Base-by-base conservation (phyloP, 176 grass and related monocot species). In the maize (Zea mays) region DNA sequence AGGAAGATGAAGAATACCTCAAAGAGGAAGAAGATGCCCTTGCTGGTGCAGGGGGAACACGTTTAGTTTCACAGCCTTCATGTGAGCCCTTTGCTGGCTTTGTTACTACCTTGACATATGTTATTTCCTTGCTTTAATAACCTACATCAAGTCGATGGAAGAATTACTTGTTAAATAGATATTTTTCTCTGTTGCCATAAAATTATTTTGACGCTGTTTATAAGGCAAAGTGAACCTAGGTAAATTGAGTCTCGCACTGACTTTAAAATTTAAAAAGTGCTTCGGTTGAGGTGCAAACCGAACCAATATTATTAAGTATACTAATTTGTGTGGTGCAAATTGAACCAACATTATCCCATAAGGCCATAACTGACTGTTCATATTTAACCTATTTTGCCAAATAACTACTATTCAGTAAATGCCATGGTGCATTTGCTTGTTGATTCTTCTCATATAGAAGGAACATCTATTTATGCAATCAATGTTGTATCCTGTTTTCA, bases 1-100 rank as follows among this genome's bases (percentile, higher is more conserved):
- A 97, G 88, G 95, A 97, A 72, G 91, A 97, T 37, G 95, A 97
- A 75, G 89, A 92, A 67, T 97, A 81, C 85, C 91, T 97, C 17
- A 90, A 92, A 79, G 95, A 97, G 77, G 95, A 90, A 77, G 95
- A 97, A 86, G 95, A 94, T 75, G 84, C 73, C 20, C 86, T 97
- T 77, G 81, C 80, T 86, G 89, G 81, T 83, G 71, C 89, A 35
- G 94, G 82, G 12, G 95, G 91, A 7, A 97, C 95, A 57, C 85
- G 91, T 40, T 86, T 97, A 66, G 8, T 92, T 71, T 72, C 78
- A 6, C 95, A 97, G 15, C 95, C 95, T 81, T 94, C 95, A 85
- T 95, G 92, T 95, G 69, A 92, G 86, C 72, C 62, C 48, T 20
- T 74, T 85, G 4, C 42, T 57, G 15, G 51, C 7, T 65, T 54